Evolutionary conservation across 2,329 filamentous ascomycete genomes (phyloP).

Genomic region (Sphaceloma murrayae): DNA sequence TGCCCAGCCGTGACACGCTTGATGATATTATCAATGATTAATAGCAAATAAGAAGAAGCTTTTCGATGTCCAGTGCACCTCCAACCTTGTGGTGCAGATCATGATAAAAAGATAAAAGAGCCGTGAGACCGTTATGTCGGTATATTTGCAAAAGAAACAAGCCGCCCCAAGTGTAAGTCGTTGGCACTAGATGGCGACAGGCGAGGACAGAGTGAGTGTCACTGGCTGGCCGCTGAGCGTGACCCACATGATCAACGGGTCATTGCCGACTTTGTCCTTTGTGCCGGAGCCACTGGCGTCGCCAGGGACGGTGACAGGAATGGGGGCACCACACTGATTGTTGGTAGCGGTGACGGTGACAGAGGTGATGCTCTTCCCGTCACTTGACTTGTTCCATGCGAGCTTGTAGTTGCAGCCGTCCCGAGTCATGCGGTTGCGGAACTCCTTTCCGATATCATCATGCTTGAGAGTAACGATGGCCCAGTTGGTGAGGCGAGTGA

Average conservation of each 20-base stretch:
- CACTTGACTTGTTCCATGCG: slow-evolving; percentile 36
- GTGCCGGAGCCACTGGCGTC: slow-evolving; percentile 37
- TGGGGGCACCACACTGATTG: slow-evolving; percentile 43
- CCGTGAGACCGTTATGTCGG: slow-evolving; percentile 11
- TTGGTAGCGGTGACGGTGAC: slow-evolving; percentile 42
- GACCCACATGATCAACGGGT: slow-evolving; percentile 34
- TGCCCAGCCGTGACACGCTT: background rate
- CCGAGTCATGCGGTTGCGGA: slow-evolving; percentile 45
- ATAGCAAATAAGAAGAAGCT: too few species aligned
- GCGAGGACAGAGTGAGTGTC: slow-evolving; percentile 27
- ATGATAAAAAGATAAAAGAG: slow-evolving; percentile 1
- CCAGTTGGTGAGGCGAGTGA: slow-evolving; percentile 46
- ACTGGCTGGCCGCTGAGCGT: slow-evolving; percentile 30
- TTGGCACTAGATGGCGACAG: slow-evolving; percentile 19
- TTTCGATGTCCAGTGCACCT: too few species aligned
- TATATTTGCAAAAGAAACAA: slow-evolving; percentile 13
- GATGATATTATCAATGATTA: background rate
- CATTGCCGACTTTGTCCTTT: slow-evolving; percentile 45
- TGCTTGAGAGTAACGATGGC: slow-evolving; percentile 48
- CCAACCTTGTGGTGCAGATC: slow-evolving; percentile 6
- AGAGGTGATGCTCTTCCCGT: slow-evolving; percentile 39
- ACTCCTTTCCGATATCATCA: slow-evolving; percentile 43
- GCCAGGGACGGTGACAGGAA: slow-evolving; percentile 47
- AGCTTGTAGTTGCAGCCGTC: slow-evolving; percentile 45
- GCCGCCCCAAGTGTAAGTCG: background rate